A percentile compares a stretch with the other conserved stretches of the same genome.
Evolutionary conservation across 768 basidiomycete genomes (phyloP).

Genomic region (Amanita rubescens): DNA sequence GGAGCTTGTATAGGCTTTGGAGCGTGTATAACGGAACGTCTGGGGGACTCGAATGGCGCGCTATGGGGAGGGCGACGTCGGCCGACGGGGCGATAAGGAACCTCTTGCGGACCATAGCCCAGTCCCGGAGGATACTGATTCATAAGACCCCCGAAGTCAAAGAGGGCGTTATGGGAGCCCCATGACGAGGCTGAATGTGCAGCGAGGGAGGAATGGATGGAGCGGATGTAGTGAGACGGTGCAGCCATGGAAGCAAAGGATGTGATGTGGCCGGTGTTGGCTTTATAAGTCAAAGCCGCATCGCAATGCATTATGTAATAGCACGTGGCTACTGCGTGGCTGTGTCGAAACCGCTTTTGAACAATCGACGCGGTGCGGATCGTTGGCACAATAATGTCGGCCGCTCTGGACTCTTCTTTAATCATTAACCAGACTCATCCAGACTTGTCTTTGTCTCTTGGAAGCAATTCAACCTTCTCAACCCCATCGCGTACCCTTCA

Average conservation of each 20-base stretch:
- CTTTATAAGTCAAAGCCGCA: background rate
- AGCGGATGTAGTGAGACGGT: slow-evolving; percentile 31
- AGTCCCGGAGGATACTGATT: slow-evolving; percentile 18
- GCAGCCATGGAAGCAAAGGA: slow-evolving; percentile 11
- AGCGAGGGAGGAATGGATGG: slow-evolving; percentile 34
- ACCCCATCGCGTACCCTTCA: slow-evolving; percentile 1
- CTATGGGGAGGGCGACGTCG: slow-evolving; percentile 19
- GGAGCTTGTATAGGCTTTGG: background rate
- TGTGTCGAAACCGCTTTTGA: background rate
- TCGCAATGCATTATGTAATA: background rate
- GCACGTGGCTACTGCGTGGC: background rate
- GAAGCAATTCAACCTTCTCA: slow-evolving; percentile 1
- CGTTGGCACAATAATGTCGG: background rate
- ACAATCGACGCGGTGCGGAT: background rate
- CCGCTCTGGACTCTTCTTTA: slow-evolving; percentile 4
- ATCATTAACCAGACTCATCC: slow-evolving; percentile 5
- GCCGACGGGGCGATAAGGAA: slow-evolving; percentile 21
- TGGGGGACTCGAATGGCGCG: slow-evolving; percentile 12
- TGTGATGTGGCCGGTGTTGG: background rate
- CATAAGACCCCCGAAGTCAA: slow-evolving; percentile 16
- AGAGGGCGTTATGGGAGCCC: slow-evolving; percentile 15
- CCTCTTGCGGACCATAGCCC: slow-evolving; percentile 7
- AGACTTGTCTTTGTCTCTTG: slow-evolving; percentile 3
- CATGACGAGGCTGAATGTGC: slow-evolving; percentile 18
- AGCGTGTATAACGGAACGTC: background rate